These are phyloP conservation scores for Mycena sanguinolenta DNA, from an alignment of 768 basidiomycete genomes.

Conservation along the genomic window DNA sequence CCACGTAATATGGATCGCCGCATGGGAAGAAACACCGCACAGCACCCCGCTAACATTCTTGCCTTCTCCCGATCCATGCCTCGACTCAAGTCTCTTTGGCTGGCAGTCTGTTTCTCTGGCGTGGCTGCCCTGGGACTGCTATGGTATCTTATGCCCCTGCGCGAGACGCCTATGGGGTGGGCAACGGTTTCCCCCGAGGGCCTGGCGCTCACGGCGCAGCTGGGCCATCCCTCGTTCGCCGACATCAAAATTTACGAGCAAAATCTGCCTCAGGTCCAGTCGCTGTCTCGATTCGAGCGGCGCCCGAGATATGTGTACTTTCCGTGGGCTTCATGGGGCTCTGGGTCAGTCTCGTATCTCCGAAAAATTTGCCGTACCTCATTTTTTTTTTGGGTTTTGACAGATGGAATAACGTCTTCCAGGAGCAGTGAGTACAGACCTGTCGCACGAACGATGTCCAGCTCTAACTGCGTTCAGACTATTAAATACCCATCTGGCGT, in stretches of 20 bases:
- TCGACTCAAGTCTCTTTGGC: no score
- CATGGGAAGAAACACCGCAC: no score
- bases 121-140: no score
- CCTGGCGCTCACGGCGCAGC: not conserved
- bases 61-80: no score
- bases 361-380: not conserved
- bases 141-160: no score
- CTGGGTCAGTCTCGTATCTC: not conserved
- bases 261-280: not conserved
- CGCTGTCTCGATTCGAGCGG: not conserved
- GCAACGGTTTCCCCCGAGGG: no score
- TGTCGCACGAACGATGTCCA: no score
- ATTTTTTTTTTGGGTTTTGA: not conserved
- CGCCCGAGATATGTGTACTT: not conserved
- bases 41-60: no score
- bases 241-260: not conserved
- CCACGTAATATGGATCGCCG: no score
- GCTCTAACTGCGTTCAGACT: conserved; percentile 1
- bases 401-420: conserved; percentile 24
- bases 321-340: not conserved
- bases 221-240: not conserved
- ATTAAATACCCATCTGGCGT: conserved; percentile 27
- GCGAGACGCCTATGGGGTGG: no score
- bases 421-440: conserved; percentile 22
- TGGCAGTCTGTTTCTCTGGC: no score